Evolutionary conservation across 352 stramenopile genomes (phyloP), one percentile per base, ranked within the genome.

Genomic region (Globisporangium parvum): DNA sequence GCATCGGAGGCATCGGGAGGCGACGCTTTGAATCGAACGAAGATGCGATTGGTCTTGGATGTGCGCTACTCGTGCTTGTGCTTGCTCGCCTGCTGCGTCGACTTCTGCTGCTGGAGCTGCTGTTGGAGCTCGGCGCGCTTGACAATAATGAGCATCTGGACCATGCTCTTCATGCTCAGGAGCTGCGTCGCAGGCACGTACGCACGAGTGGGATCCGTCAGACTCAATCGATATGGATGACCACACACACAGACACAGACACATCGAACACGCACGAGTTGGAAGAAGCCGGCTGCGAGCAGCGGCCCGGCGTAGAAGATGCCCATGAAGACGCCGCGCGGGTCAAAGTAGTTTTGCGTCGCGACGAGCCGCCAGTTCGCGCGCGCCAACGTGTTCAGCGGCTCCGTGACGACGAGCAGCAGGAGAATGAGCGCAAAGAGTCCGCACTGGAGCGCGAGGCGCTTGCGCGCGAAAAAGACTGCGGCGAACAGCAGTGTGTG

Each of bases 331-430:
- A 95, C 74, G 0, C 85, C 85, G 20, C 75, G 69, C 44, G 71
- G 53, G 51, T 93, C 85, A 59, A 95, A 95, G 66, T 95, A 95
- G 44, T 87, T 69, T 53, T 95, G 85, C 46, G 85, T 87, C 21
- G 80, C 79, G 20, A 95, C 57, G 4, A 72, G 45, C 12, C 54
- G 62, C 85, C 85, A 95, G 55, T 91, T 75, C 35, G 48, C 49
- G 17, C 70, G 66, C 23, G 60, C 77, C 77, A 75, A 89, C 40
- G 59, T 65, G 55, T 95, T 95, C 11, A 95, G 52, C 18, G 39
- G 49, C 64, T 95, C 83, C 12, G 80, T 77, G 53, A 73, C 51
- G 28, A 71, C 60, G 6, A 90, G 62, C 55, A 89, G 54, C 53
- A 69, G 35, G 21, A 91, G 67, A 53, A 91, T 85, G 31, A 80